phyloP scores from a whole-genome alignment of 2,329 filamentous ascomycete species.

The Cytospora paraplurivora region DNA sequence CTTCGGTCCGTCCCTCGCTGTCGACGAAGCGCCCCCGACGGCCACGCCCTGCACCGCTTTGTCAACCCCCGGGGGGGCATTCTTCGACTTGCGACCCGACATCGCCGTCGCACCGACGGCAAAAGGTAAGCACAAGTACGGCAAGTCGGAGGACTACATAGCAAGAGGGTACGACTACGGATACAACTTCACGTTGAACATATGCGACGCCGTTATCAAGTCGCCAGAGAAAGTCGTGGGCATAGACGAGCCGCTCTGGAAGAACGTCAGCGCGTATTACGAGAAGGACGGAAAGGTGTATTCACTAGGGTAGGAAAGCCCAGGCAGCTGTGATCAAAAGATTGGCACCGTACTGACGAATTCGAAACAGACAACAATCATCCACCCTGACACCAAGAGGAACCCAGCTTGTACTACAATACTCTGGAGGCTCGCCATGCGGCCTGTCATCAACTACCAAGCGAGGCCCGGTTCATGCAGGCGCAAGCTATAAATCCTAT shows the following conservation, averaged over 20 bases:
- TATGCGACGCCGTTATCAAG: conserved; percentile 76
- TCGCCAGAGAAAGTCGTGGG: conserved; percentile 64
- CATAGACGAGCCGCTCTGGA: conserved; percentile 62
- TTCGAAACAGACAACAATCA: conserved; percentile 53
- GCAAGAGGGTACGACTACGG: conserved; percentile 76
- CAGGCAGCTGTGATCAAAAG: neutral
- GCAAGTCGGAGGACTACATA: conserved; percentile 56
- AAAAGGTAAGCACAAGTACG: conserved; percentile 47
- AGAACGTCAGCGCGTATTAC: conserved; percentile 81
- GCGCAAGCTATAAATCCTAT: conserved; percentile 32
- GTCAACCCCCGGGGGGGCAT: conserved; percentile 54
- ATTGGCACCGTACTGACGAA: conserved; percentile 19
- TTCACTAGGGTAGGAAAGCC: conserved; percentile 74
- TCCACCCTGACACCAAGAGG: conserved; percentile 61
- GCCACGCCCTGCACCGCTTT: conserved; percentile 56
- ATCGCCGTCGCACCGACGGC: conserved; percentile 49
- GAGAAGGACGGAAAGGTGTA: conserved; percentile 63
- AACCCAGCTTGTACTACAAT: conserved; percentile 75
- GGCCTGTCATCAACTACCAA: conserved; percentile 49
- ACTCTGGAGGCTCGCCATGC: conserved; percentile 76
- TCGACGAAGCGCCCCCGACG: conserved; percentile 41
- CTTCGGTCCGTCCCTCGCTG: conserved; percentile 23
- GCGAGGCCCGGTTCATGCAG: conserved; percentile 35
- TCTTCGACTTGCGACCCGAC: conserved; percentile 61
- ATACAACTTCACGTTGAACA: conserved; percentile 81